Evolutionary conservation across 2,329 filamentous ascomycete genomes (phyloP).

Genomic region (Ilyonectria robusta): DNA sequence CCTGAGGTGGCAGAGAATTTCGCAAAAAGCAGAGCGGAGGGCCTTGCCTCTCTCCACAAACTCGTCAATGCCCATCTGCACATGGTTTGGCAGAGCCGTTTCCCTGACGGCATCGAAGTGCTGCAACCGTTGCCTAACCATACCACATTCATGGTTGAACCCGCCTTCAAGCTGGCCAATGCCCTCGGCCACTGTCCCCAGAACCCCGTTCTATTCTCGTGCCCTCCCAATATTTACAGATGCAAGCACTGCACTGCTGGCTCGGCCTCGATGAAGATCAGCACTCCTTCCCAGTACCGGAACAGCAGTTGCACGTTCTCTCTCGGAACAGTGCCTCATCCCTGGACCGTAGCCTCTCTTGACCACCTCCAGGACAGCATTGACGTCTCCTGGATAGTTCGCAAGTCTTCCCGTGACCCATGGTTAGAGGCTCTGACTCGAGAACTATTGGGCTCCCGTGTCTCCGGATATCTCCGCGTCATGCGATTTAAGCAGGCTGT

Average conservation of each 20-base stretch:
- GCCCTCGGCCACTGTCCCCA: slow-evolving; percentile 83
- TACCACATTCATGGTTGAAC: slow-evolving; percentile 79
- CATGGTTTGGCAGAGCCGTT: slow-evolving; percentile 84
- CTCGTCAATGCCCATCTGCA: slow-evolving; percentile 91
- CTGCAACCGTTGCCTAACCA: slow-evolving; percentile 84
- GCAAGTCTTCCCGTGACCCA: slow-evolving; percentile 79
- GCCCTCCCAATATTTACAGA: slow-evolving; percentile 83
- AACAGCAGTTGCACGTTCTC: slow-evolving; percentile 83
- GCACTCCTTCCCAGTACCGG: slow-evolving; percentile 76
- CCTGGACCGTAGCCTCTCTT: slow-evolving; percentile 84
- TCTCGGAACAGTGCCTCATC: slow-evolving; percentile 91
- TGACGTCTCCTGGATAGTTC: slow-evolving; percentile 75
- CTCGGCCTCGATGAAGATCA: slow-evolving; percentile 74
- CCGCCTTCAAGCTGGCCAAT: slow-evolving; percentile 79
- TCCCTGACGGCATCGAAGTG: slow-evolving; percentile 82
- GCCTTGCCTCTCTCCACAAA: slow-evolving; percentile 75
- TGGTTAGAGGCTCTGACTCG: slow-evolving; percentile 84
- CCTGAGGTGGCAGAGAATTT: slow-evolving; percentile 75
- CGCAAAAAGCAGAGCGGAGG: slow-evolving; percentile 68
- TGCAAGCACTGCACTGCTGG: slow-evolving; percentile 80
- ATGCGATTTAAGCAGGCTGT: slow-evolving; percentile 86
- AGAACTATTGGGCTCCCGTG: slow-evolving; percentile 74
- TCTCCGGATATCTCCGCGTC: slow-evolving; percentile 74
- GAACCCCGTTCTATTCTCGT: slow-evolving; percentile 81
- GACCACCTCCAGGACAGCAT: slow-evolving; percentile 72